Evolutionary conservation across 768 basidiomycete species (phyloP), one percentile per base, ranked within the genome.

Genomic region (Leccinum subtestaceum): DNA sequence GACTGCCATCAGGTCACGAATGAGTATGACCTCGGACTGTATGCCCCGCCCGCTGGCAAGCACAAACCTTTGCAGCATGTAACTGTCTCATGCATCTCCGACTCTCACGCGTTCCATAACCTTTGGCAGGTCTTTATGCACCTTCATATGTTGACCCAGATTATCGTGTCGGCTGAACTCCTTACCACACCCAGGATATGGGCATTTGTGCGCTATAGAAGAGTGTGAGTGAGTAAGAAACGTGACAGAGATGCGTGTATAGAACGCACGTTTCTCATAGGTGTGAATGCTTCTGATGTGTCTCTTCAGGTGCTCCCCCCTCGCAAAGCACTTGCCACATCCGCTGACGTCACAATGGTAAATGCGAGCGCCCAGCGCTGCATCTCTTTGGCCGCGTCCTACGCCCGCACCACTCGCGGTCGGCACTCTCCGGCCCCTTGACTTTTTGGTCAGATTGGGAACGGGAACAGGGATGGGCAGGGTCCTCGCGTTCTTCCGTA

Each of bases 241-340:
- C 25, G 61, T 65, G 58, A 49, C 60, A 40, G 49, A 19, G 3
- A 23, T 15, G 31, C 47, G 59, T 13, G 50, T 17, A 40, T 43
- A 27, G 48, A 51, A 65, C 91, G 73, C 69, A 95, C 93, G 93
- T 78, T 93, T 94, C 71, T 95, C 93, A 72, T 94, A 84, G 23
- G 93, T 94, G 74, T 95, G 93, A 55, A 95, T 93, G 67, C 88
- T 89, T 64, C 91, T 76, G 43, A 95, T 82, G 71, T 95, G 93
- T 62, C 94, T 78, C 79, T 95, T 95, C 62, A 96, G 75, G 71
- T 96, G 94, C 74, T 96, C 94, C 21, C 89, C 88, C 31, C 94
- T 81, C 36, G 88, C 86, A 73, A 96, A 95, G 65, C 87, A 89
- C 75, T 94, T 94, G 46, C 88, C 89, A 71, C 94, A 95, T 5